Conservation (phyloP, 805 yeast species). For the Zygoascus biomembranicola region DNA sequence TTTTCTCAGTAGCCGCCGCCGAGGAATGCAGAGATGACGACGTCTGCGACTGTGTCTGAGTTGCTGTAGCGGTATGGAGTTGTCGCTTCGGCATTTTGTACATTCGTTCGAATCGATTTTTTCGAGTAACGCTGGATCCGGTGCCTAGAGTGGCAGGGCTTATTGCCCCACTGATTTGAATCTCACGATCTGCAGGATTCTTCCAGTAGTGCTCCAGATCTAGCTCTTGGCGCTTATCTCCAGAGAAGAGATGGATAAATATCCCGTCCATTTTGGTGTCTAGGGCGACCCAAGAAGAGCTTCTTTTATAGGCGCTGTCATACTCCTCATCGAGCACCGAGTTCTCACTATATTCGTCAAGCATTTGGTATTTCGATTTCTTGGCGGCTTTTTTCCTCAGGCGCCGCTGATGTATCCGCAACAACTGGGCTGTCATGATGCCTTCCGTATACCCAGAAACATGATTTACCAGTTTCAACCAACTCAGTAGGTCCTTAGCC, state of each 20-base stretch:
- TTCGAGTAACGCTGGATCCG: background rate
- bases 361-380: constrained; percentile 38
- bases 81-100: constrained; percentile 3
- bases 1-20: background rate
- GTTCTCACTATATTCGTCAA: constrained; percentile 27
- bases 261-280: constrained; percentile 58
- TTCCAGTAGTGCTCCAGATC: constrained; percentile 64
- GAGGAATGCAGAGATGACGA: background rate
- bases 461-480: constrained; percentile 45
- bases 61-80: background rate
- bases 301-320: background rate
- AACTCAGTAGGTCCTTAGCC: constrained; percentile 46
- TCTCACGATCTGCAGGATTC: constrained; percentile 3
- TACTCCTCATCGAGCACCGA: constrained; percentile 5
- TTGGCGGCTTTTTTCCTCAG: constrained; percentile 44
- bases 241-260: constrained; percentile 64
- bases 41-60: background rate
- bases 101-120: constrained; percentile 5
- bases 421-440: constrained; percentile 47
- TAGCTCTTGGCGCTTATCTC: constrained; percentile 55
- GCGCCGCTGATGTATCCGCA: constrained; percentile 44
- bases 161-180: background rate
- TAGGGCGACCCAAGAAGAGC: constrained; percentile 76
- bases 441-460: constrained; percentile 61
- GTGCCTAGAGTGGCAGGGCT: too few relatives aligned